These are phyloP conservation scores for Mycena pura DNA, from an alignment of 768 basidiomycete species.

Conservation along the genomic window DNA sequence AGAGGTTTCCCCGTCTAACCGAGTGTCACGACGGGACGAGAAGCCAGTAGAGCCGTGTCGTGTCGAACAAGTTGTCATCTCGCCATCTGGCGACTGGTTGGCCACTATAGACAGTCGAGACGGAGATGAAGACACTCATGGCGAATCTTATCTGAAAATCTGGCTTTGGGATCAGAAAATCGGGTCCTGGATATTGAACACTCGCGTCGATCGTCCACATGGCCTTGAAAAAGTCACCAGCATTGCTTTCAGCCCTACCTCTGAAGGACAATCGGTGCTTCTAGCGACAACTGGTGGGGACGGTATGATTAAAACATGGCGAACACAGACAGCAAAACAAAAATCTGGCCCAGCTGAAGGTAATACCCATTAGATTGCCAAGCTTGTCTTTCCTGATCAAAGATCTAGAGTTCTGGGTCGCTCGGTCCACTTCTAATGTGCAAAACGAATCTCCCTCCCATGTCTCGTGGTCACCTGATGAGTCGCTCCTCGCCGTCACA, in stretches of 20 bases:
- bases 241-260: constrained; percentile 69
- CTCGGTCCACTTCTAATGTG: constrained; percentile 73
- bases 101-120: constrained; percentile 85
- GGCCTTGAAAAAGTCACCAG: constrained; percentile 66
- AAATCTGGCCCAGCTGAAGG: constrained; percentile 60
- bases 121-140: constrained; percentile 67
- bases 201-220: constrained; percentile 90
- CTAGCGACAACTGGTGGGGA: constrained; percentile 82
- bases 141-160: constrained; percentile 84
- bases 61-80: constrained; percentile 74
- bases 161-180: constrained; percentile 84
- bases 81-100: constrained; percentile 84
- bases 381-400: background rate
- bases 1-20: constrained; percentile 93
- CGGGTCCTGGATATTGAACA: constrained; percentile 78
- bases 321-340: constrained; percentile 53
- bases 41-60: constrained; percentile 75
- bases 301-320: constrained; percentile 83
- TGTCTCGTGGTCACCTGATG: constrained; percentile 84
- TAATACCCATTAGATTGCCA: constrained; percentile 29
- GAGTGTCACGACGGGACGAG: constrained; percentile 83
- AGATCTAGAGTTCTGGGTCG: constrained; percentile 75
- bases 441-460: constrained; percentile 71
- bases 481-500: constrained; percentile 81
- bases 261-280: constrained; percentile 40